These are phyloP conservation scores for Aegilops tauschii DNA, from an alignment of 176 grass and related monocot species.

Conservation along the genomic window DNA sequence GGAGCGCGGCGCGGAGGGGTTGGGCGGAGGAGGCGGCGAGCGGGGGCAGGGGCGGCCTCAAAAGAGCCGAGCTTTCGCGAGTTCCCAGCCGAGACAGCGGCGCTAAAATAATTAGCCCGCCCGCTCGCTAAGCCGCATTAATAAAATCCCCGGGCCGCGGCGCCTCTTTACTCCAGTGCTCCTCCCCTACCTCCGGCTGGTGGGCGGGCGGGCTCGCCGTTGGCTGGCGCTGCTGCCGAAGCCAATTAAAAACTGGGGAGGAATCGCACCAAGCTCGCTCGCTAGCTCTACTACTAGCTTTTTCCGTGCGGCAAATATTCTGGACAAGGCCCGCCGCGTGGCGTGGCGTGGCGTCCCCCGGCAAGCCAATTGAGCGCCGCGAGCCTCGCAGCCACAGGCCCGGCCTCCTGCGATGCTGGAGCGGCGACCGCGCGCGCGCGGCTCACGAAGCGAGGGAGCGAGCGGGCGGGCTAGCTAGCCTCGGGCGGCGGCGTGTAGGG, in stretches of 20 bases:
- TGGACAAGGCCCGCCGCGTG: background rate
- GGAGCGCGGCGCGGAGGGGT: background rate
- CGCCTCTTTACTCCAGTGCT: background rate
- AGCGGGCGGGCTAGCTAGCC: background rate
- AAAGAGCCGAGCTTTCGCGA: constrained; percentile 70
- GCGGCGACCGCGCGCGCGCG: background rate
- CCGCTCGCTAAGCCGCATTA: constrained; percentile 22
- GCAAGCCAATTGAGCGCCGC: background rate
- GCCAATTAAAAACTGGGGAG: constrained; percentile 14
- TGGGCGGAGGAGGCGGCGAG: constrained; percentile 10
- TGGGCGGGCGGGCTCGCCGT: background rate
- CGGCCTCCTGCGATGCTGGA: constrained; percentile 7
- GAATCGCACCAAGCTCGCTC: constrained; percentile 14
- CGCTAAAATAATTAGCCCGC: constrained; percentile 45
- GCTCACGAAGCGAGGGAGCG: background rate
- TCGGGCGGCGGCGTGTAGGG: background rate
- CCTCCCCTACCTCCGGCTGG: background rate
- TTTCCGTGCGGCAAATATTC: background rate
- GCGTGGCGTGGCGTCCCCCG: background rate
- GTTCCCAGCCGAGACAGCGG: constrained; percentile 45
- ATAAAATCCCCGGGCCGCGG: background rate
- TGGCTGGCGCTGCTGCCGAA: background rate
- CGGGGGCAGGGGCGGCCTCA: constrained; percentile 46
- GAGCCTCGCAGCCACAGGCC: background rate
- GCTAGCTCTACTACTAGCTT: background rate